Base-by-base conservation (phyloP, 345 rosid species). In the Lumnitzera racemosa region DNA sequence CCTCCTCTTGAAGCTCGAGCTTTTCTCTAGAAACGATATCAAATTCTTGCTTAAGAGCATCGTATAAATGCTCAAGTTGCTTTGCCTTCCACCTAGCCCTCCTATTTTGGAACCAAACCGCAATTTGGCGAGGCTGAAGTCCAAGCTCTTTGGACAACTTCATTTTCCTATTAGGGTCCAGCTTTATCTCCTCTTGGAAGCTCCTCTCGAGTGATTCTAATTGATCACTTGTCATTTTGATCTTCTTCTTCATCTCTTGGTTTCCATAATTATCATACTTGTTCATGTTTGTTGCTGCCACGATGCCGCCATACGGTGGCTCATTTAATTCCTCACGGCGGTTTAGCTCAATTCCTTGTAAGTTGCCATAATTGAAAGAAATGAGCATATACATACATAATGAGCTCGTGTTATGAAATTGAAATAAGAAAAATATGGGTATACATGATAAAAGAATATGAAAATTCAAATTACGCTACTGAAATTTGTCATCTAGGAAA, bases 81-180 rank as follows among this genome's bases (percentile, higher is more conserved):
- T 89, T 89, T 24, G 86, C 72, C 70, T 92, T 92, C 96, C 98
- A 92, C 46, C 96, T 70, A 5, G 96, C 91, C 27, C 94, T 84
- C 55, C 88, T 77, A 74, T 87, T 89, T 67, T 89, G 98, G 64
- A 92, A 92, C 98, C 98, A 92, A 49, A 89, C 89, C 2, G 96
- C 91, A 46, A 87, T 80, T 69, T 92, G 96, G 53, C 94, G 77
- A 0, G 98, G 96, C 64, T 87, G 91, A 12, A 89, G 86, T 51
- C 98, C 90, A 17, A 92, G 85, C 29, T 87, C 98, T 49, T 73
- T 75, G 12, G 96, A 83, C 54, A 92, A 82, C 79, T 76, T 84
- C 87, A 85, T 82, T 71, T 92, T 89, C 75, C 90, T 65, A 12
- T 85, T 85, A 7, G 96, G 87, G 23, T 85, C 91, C 51, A 92